Base-by-base conservation (phyloP, 257 asterid species). In the Eustoma russellianum region DNA sequence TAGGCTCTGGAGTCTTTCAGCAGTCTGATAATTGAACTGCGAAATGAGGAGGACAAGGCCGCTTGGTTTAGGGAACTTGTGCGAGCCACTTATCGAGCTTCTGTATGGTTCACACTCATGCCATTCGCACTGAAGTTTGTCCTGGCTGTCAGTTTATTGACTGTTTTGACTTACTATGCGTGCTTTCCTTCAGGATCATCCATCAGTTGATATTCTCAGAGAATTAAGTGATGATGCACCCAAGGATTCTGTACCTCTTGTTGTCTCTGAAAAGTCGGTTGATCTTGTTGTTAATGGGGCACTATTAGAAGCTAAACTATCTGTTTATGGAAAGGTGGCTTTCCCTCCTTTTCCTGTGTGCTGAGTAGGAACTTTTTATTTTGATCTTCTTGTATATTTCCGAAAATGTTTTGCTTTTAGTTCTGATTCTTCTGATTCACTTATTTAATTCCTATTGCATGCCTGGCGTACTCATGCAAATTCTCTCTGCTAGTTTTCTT, bases 21-120 rank as follows among this genome's bases (percentile, higher is more conserved):
- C 77, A 88, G 95, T 59, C 73, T 92, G 76, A 79, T 88, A 69
- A 70, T 92, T 60, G 84, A 82, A 80, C 76, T 92, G 64, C 79
- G 69, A 17, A 79, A 73, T 50, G 84, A 92, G 79, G 96, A 80
- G 71, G 86, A 72, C 65, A 92, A 84, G 77, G 70, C 76, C 14
- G 56, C 81, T 55, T 92, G 98, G 98, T 68, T 82, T 71, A 85
- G 92, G 67, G 83, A 70, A 73, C 93, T 92, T 72, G 78, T 77
- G 64, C 93, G 77, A 68, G 77, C 95, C 41, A 92, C 98, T 52
- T 92, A 92, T 78, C 87, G 80, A 77, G 98, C 97, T 72, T 92
- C 98, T 66, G 98, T 92, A 83, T 75, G 97, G 76, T 70, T 46
- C 55, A 58, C 56, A 61, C 47, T 57, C 67, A 43, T 66, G 12